Evolutionary conservation across 1,284 basidiomycete species (phyloP).

Genomic region (Inonotus obliquus): DNA sequence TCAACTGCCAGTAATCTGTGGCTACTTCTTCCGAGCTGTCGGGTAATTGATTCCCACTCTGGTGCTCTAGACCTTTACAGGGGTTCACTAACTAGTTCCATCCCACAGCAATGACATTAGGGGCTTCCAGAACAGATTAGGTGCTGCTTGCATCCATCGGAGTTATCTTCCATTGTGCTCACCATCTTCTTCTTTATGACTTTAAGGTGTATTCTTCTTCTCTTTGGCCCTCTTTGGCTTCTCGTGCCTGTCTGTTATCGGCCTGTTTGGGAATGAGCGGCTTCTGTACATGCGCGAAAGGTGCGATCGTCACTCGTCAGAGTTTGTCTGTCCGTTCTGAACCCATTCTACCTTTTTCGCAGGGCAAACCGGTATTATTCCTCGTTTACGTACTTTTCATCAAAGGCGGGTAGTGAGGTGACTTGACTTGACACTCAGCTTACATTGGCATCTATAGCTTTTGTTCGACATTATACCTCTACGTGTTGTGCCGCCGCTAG

Average conservation of each 20-base stretch:
- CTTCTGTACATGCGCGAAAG: constrained; percentile 95
- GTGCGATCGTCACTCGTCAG: constrained; percentile 35
- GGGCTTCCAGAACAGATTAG: constrained; percentile 88
- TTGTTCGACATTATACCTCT: constrained; percentile 95
- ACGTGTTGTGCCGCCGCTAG: constrained; percentile 88
- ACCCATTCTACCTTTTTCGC: constrained; percentile 4
- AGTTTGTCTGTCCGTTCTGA: neutral
- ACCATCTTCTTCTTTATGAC: neutral
- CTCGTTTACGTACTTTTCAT: constrained; percentile 91
- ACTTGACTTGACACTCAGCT: neutral
- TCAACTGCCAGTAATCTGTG: constrained; percentile 61
- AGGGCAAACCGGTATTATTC: constrained; percentile 97
- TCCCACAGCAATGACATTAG: constrained; percentile 77
- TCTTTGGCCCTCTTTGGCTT: constrained; percentile 93
- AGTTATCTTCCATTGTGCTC: constrained; percentile 3
- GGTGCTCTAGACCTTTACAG: constrained; percentile 13
- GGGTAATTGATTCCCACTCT: constrained; percentile 40
- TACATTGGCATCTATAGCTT: constrained; percentile 43
- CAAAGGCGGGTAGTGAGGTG: constrained; percentile 53
- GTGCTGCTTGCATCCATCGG: constrained; percentile 31
- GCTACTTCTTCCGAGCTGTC: constrained; percentile 76
- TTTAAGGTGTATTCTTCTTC: constrained; percentile 90
- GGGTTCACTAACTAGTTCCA: constrained; percentile 9
- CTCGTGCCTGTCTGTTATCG: constrained; percentile 89
- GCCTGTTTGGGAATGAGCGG: constrained; percentile 90